A percentile compares a stretch with the other conserved stretches of the same genome.
These are phyloP conservation scores for Hymenoscyphus infarciens DNA, from an alignment of 2,329 filamentous ascomycete species.

Conservation along the genomic window DNA sequence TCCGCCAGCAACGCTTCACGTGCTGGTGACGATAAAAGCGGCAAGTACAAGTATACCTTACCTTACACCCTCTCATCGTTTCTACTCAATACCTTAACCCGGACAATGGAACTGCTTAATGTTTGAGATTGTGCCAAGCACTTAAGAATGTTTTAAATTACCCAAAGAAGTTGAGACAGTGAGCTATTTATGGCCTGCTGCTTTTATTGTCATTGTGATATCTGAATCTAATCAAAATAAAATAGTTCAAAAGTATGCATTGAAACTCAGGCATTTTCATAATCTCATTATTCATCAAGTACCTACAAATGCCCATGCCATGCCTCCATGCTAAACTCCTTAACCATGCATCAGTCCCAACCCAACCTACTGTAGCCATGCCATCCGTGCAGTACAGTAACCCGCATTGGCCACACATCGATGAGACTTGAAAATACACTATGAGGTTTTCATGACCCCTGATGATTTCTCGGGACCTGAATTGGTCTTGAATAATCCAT, in stretches of 20 bases:
- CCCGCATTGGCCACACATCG: constrained; percentile 9
- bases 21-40: no score
- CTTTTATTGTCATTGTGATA: no score
- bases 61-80: no score
- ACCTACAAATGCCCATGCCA: constrained; percentile 12
- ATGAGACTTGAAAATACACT: neutral
- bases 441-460: neutral
- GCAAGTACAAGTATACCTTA: no score
- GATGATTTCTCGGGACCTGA: constrained; percentile 7
- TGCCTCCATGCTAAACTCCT: constrained; percentile 17
- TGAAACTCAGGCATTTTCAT: neutral
- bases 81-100: no score
- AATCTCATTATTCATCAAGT: neutral
- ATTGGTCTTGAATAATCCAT: constrained; percentile 44
- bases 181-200: no score
- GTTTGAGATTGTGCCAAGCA: no score
- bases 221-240: no score
- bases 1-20: no score
- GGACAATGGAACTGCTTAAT: no score
- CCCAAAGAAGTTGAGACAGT: no score
- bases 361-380: neutral
- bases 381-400: constrained; percentile 10
- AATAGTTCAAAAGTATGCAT: neutral
- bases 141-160: no score
- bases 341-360: neutral